Conservation (phyloP, 1,139 yeast species). For the Yamadazyma triangularis region DNA sequence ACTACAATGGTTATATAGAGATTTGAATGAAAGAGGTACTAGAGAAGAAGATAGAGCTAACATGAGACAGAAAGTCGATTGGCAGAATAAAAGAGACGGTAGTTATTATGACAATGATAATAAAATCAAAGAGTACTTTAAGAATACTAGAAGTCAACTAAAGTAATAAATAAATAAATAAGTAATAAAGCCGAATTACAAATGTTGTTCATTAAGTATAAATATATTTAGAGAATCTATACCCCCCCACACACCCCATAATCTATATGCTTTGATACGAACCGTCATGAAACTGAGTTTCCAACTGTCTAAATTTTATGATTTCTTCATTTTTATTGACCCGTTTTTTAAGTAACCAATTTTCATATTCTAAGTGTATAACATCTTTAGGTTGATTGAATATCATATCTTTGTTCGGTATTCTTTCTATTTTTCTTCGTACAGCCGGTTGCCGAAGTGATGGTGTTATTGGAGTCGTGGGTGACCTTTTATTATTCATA, state of each 20-base stretch:
- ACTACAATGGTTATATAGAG: constrained; percentile 56
- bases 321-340: constrained; percentile 11
- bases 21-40: constrained; percentile 48
- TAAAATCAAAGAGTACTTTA: constrained; percentile 46
- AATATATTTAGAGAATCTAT: too few relatives aligned
- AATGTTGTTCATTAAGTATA: too few relatives aligned
- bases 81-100: constrained; percentile 37
- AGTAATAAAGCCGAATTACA: too few relatives aligned
- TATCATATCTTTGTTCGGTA: too few relatives aligned
- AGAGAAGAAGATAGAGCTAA: constrained; percentile 49
- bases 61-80: constrained; percentile 41
- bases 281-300: constrained; percentile 8
- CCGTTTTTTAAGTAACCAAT: constrained; percentile 12
- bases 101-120: constrained; percentile 44
- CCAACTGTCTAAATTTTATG: constrained; percentile 15
- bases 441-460: constrained; percentile 15
- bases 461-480: constrained; percentile 25
- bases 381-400: constrained; percentile 7
- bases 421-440: constrained; percentile 15
- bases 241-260: too few relatives aligned
- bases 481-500: constrained; percentile 18
- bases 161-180: too few relatives aligned
- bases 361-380: constrained; percentile 12
- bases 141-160: constrained; percentile 34
- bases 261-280: neutral